Percentiles rank a stretch among this genome's conserved stretches.
These are phyloP conservation scores for Chlorella sorokiniana DNA, from an alignment of 139 green algal species.

Conservation along the genomic window DNA sequence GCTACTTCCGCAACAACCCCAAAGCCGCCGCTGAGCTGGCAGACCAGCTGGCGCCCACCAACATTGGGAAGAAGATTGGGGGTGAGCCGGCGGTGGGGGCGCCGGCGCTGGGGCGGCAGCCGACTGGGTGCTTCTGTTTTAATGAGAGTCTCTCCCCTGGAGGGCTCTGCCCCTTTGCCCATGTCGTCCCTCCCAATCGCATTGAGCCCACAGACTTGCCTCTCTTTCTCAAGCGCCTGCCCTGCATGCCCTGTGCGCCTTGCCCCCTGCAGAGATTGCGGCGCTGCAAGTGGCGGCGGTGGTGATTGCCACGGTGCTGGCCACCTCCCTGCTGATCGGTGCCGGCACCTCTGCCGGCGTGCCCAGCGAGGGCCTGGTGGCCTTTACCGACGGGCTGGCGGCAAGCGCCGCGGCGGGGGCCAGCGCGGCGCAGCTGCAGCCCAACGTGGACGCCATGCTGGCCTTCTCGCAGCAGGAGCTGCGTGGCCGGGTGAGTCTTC, in stretches of 20 bases:
- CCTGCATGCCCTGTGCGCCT: neutral
- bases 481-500: neutral
- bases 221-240: neutral
- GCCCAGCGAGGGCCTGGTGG: neutral
- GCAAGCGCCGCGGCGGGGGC: neutral
- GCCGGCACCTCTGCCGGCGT: neutral
- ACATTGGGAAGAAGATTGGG: slow-evolving; percentile 19
- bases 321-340: slow-evolving; percentile 24
- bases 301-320: slow-evolving; percentile 19
- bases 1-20: neutral
- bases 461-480: slow-evolving; percentile 1
- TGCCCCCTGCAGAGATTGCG: neutral
- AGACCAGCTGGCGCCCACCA: slow-evolving; percentile 12
- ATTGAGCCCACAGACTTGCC: neutral
- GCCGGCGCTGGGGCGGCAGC: no score
- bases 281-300: slow-evolving; percentile 29
- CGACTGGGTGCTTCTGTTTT: neutral
- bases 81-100: neutral
- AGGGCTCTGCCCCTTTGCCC: neutral
- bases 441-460: slow-evolving; percentile 22
- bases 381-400: slow-evolving; percentile 3
- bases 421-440: neutral
- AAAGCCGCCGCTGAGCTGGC: neutral
- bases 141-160: neutral
- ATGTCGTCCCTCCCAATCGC: neutral